phyloP scores from a whole-genome alignment of 176 grass and related monocot species.

The Lolium rigidum region DNA sequence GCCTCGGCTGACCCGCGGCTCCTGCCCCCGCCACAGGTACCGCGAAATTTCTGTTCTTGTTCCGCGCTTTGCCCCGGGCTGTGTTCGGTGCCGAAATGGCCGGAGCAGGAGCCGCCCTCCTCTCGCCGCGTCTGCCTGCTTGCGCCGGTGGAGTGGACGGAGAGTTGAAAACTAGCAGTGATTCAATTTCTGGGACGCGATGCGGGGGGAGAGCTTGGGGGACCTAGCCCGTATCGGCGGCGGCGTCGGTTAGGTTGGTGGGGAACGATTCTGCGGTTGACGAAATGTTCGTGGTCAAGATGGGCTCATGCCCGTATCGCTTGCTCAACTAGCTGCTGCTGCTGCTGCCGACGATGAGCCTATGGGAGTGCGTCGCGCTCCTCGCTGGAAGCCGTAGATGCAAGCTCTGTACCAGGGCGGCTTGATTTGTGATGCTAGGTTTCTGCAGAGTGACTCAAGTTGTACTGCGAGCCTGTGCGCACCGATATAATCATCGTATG shows the following conservation, averaged over 20 bases:
- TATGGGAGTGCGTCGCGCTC: neutral
- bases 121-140: neutral
- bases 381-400: neutral
- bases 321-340: neutral
- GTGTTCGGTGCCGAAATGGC: constrained; percentile 14
- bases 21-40: constrained; percentile 6
- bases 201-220: neutral
- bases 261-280: neutral
- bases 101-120: neutral
- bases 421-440: neutral
- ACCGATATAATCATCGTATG: neutral
- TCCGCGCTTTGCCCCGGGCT: neutral
- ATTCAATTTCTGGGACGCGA: too few relatives aligned
- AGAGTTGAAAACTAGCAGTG: too few relatives aligned
- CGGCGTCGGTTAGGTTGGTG: neutral
- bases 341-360: neutral
- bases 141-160: neutral
- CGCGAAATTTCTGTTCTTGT: neutral
- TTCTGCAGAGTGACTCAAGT: neutral
- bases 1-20: neutral
- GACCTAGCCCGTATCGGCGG: neutral
- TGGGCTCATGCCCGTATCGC: neutral
- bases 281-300: neutral
- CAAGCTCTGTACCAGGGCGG: neutral
- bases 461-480: neutral